These are phyloP conservation scores for Pythium sukuiense DNA, from an alignment of 352 stramenopile species.

Conservation along the genomic window DNA sequence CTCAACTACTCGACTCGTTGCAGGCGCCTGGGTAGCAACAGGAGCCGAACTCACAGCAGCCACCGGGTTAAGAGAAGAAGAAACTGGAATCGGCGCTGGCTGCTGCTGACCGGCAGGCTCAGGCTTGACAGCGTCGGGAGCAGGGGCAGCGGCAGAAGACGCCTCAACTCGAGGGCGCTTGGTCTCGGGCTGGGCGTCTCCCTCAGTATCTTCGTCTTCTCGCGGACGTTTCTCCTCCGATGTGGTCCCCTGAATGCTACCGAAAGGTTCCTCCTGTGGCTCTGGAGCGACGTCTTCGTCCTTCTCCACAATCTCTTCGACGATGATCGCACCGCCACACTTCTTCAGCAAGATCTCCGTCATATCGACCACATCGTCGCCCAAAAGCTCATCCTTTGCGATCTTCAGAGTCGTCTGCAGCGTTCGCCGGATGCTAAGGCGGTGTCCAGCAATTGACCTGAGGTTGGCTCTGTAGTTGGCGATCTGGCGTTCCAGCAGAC, in stretches of 20 bases:
- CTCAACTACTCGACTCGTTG: not conserved
- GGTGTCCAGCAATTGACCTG: conserved; percentile 45
- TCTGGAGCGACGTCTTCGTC: conserved; percentile 39
- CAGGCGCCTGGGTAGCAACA: not conserved
- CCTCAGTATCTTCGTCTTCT: conserved; percentile 6
- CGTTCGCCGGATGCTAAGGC: conserved; percentile 48
- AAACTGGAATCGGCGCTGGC: not conserved
- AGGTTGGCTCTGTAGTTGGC: conserved; percentile 66
- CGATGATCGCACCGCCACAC: conserved; percentile 48
- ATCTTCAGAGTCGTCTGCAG: conserved; percentile 60
- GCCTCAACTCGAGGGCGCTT: conserved; percentile 18
- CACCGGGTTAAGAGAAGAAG: no score
- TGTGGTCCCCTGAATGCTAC: not conserved
- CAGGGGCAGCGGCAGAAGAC: not conserved
- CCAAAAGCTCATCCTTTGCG: conserved; percentile 56
- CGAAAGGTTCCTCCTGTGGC: conserved; percentile 15
- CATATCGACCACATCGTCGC: conserved; percentile 49
- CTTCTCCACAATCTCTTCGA: conserved; percentile 27
- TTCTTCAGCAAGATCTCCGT: conserved; percentile 56
- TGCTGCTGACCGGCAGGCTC: conserved; percentile 5
- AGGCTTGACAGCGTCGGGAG: conserved; percentile 9
- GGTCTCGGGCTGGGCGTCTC: not conserved
- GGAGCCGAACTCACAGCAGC: not conserved
- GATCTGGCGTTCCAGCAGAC: conserved; percentile 71
- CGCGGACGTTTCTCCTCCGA: conserved; percentile 14